These are phyloP conservation scores for Sindora glabra DNA, from an alignment of 306 rosid genomes.

Conservation along the genomic window DNA sequence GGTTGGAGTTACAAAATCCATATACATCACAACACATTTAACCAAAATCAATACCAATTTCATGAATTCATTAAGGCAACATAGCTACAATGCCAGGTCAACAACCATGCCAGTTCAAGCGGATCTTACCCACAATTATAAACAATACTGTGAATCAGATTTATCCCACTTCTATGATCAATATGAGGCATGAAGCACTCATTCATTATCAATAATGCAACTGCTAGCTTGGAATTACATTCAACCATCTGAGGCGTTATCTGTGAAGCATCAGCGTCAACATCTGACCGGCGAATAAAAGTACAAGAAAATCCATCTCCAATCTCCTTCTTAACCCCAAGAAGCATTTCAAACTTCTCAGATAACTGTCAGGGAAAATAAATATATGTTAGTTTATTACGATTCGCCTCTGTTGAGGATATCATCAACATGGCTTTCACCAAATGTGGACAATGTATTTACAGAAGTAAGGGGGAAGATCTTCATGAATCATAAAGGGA, in stretches of 20 bases:
- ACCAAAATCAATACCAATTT: not conserved
- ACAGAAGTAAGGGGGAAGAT: not conserved
- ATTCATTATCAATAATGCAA: constrained; percentile 73
- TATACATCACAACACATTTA: not conserved
- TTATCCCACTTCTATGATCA: constrained; percentile 84
- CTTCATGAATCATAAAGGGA: not conserved
- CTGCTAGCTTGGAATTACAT: constrained; percentile 83
- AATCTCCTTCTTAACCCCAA: constrained; percentile 71
- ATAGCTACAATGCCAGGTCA: no score
- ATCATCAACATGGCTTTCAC: not conserved
- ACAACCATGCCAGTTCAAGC: no score
- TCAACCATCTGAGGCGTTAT: constrained; percentile 41
- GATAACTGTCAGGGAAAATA: constrained; percentile 49
- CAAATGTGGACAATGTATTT: not conserved
- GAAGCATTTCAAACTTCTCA: constrained; percentile 54
- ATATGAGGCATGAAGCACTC: constrained; percentile 91
- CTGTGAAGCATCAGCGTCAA: constrained; percentile 40
- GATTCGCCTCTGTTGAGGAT: not conserved
- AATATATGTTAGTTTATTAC: constrained; percentile 8
- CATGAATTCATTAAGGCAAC: not conserved
- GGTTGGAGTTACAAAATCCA: not conserved
- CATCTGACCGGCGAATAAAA: constrained; percentile 57
- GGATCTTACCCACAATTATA: constrained; percentile 79
- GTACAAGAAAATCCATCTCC: constrained; percentile 86
- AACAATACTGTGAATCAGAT: constrained; percentile 73